phyloP scores from a whole-genome alignment of 345 rosid species.

The Hirschfeldia incana region DNA sequence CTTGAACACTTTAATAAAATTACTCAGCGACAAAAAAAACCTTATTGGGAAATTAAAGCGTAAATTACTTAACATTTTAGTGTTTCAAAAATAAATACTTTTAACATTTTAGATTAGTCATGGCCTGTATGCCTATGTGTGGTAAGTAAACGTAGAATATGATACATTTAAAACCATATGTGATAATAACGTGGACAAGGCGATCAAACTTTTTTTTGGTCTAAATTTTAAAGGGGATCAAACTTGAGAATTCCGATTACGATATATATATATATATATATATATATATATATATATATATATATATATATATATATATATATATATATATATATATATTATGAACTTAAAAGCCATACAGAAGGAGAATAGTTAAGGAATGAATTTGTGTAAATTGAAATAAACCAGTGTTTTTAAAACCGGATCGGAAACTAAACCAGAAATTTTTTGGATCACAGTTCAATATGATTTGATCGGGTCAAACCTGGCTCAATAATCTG shows the following conservation, averaged over 20 bases:
- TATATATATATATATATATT: too few species aligned
- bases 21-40: too few species aligned
- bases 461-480: too few species aligned
- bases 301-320: neutral
- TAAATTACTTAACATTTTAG: neutral
- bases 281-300: too few species aligned
- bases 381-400: too few species aligned
- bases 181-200: neutral
- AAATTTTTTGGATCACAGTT: too few species aligned
- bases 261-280: neutral
- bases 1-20: too few species aligned
- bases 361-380: neutral
- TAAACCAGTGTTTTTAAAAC: too few species aligned
- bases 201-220: neutral
- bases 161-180: neutral
- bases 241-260: neutral
- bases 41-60: neutral
- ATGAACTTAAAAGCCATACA: neutral
- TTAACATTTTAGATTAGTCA: neutral
- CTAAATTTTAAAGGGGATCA: too few species aligned
- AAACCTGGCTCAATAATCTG: too few species aligned
- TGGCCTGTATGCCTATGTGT: neutral
- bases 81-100: too few species aligned
- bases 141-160: neutral
- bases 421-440: too few species aligned